A percentile compares a stretch with the other conserved stretches of the same genome.
These are phyloP conservation scores for Penicillium paneum DNA, from an alignment of 2,329 filamentous ascomycete genomes.

Conservation along the genomic window DNA sequence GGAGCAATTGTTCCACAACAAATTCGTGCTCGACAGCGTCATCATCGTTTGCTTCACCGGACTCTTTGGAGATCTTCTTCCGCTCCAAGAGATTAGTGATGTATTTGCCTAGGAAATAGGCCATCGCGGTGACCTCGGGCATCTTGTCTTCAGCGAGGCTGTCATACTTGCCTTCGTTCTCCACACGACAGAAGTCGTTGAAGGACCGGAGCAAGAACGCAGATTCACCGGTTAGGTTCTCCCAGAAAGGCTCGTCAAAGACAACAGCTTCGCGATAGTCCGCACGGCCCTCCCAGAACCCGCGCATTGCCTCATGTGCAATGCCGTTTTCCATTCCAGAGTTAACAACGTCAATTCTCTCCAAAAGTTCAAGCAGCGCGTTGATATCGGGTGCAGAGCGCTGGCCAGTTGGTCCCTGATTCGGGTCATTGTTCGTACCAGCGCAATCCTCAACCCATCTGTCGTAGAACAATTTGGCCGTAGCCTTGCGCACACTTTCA, in stretches of 20 bases:
- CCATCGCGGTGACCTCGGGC: slow-evolving; percentile 88
- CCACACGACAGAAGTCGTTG: slow-evolving; percentile 83
- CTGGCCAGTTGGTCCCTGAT: slow-evolving; percentile 49
- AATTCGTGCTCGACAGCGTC: slow-evolving; percentile 90
- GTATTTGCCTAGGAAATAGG: slow-evolving; percentile 80
- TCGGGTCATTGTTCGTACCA: slow-evolving; percentile 59
- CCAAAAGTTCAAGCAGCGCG: slow-evolving; percentile 83
- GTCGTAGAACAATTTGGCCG: slow-evolving; percentile 83
- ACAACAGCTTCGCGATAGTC: slow-evolving; percentile 48
- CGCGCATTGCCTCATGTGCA: slow-evolving; percentile 87
- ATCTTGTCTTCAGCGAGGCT: slow-evolving; percentile 84
- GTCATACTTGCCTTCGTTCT: slow-evolving; percentile 71
- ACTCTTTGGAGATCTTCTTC: slow-evolving; percentile 37
- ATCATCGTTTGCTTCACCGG: slow-evolving; percentile 69
- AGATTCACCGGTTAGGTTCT: slow-evolving; percentile 65
- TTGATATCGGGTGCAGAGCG: slow-evolving; percentile 67
- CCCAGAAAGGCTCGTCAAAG: slow-evolving; percentile 48
- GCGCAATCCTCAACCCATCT: slow-evolving; percentile 98
- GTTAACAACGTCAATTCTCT: slow-evolving; percentile 89
- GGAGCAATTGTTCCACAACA: slow-evolving; percentile 88
- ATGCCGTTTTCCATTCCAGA: slow-evolving; percentile 87
- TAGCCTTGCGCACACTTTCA: slow-evolving; percentile 88
- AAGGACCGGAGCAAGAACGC: slow-evolving; percentile 89
- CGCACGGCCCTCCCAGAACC: slow-evolving; percentile 91
- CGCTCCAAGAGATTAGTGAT: slow-evolving; percentile 53